Evolutionary conservation across 2,329 filamentous ascomycete species (phyloP), one percentile per base, ranked within the genome.

Genomic region (Aureobasidium melanogenum): DNA sequence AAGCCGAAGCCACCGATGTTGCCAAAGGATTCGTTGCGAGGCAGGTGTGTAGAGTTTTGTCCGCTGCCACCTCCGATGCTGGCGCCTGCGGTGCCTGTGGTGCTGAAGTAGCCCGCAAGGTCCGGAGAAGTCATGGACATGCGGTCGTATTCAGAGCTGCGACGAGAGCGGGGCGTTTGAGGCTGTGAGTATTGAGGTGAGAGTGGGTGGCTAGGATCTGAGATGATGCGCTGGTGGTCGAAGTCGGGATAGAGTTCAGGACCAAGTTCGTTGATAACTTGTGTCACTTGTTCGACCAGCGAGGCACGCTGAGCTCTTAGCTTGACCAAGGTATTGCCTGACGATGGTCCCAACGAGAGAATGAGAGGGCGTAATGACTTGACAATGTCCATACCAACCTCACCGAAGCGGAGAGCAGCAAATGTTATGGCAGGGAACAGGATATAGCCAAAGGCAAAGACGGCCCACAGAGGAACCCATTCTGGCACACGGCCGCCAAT

Each of bases 181-280:
- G 70, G 67, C 48, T 66, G 62, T 17, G 67, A 69, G 34, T 64
- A 64, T 24, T 64, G 63, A 9, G 69, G 68, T 1, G 68, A 70
- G 3, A 69, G 64, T 39, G 65, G 65, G 54, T 72, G 67, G 9
- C 63, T 65, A 3, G 82, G 76, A 64, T 86, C 83, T 3, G 80
- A 77, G 32, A 93, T 78, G 61, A 94, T 82, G 36, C 90, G 84
- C 14, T 84, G 82, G 64, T 86, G 83, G 68, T 94, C 89, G 70
- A 96, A 99, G 77, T 99, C 94, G n/a, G 91, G 88, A 77, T 95
- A 99, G 78, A 99, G 87, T 71, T 97, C 92, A 0, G 94, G 94
- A 0, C 94, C 94, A 14, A 99, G 85, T 19, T 89, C 91, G 75
- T 99, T 97, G 80, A 99, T 96, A 50, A 96, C 81, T 3, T 94